phyloP scores from a whole-genome alignment of 805 yeast genomes.

The Hanseniaspora nectarophila region DNA sequence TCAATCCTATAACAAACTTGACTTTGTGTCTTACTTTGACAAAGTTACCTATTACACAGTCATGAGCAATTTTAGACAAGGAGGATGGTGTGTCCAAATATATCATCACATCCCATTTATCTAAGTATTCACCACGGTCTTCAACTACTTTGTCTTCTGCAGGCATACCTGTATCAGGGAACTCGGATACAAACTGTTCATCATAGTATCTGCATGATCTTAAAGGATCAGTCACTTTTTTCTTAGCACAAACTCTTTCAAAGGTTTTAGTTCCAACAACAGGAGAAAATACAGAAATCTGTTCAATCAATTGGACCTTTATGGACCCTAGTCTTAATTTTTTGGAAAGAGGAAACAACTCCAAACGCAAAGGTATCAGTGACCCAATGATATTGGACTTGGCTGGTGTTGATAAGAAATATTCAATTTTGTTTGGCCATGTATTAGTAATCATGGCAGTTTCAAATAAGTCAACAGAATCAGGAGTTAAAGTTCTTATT shows the following conservation, averaged over 20 bases:
- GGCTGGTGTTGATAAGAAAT: constrained; percentile 72
- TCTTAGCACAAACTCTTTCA: constrained; percentile 52
- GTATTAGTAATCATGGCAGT: constrained; percentile 88
- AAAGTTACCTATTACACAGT: constrained; percentile 57
- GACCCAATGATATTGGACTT: constrained; percentile 88
- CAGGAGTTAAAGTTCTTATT: constrained; percentile 77
- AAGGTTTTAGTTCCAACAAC: constrained; percentile 46
- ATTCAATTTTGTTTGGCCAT: constrained; percentile 91
- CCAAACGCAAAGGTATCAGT: constrained; percentile 52
- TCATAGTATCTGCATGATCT: constrained; percentile 28
- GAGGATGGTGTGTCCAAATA: constrained; percentile 57
- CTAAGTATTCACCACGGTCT: constrained; percentile 31
- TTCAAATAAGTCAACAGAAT: constrained; percentile 75
- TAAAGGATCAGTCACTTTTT: constrained; percentile 32
- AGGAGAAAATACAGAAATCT: constrained; percentile 47
- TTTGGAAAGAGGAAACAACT: constrained; percentile 67
- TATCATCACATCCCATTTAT: constrained; percentile 64
- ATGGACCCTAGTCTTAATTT: constrained; percentile 71
- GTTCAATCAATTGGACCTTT: constrained; percentile 56
- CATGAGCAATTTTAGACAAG: constrained; percentile 71
- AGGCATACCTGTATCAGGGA: constrained; percentile 22
- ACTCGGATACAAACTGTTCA: constrained; percentile 26
- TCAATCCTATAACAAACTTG: constrained; percentile 63
- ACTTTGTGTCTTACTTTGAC: constrained; percentile 82
- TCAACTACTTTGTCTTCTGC: constrained; percentile 19